Evolutionary conservation across 805 yeast species (phyloP).

Genomic region (Suhomyces canberraensis): DNA sequence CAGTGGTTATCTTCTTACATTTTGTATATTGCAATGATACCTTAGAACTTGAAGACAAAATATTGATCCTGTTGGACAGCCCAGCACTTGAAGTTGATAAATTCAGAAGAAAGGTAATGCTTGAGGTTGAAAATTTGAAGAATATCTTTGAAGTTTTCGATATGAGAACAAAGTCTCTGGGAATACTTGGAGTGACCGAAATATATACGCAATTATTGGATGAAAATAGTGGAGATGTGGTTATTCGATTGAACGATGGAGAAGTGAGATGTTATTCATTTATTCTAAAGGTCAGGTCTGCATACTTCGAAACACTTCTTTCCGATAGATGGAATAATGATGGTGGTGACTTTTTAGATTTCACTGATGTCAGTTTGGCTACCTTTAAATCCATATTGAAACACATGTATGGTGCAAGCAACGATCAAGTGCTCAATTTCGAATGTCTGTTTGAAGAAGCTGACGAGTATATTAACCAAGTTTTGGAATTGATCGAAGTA

Average conservation of each 20-base stretch:
- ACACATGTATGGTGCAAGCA: constrained; percentile 56
- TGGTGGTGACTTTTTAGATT: constrained; percentile 29
- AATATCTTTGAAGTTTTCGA: constrained; percentile 5
- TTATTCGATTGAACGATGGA: constrained; percentile 47
- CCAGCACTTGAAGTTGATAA: background rate
- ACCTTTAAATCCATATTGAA: constrained; percentile 50
- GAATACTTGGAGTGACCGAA: background rate
- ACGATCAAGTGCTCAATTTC: constrained; percentile 37
- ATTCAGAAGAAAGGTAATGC: background rate
- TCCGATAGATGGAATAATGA: constrained; percentile 50
- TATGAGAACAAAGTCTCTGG: background rate
- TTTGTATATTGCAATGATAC: constrained; percentile 36
- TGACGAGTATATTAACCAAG: constrained; percentile 48
- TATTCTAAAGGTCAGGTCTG: constrained; percentile 54
- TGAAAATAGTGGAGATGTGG: constrained; percentile 35
- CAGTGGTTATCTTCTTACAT: constrained; percentile 42
- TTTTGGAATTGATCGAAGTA: constrained; percentile 57
- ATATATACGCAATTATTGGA: constrained; percentile 1
- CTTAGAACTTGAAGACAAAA: constrained; percentile 3
- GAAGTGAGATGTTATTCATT: constrained; percentile 46
- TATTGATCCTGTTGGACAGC: constrained; percentile 1
- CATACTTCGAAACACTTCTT: constrained; percentile 59
- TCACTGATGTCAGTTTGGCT: constrained; percentile 38
- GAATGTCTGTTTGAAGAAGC: constrained; percentile 16
- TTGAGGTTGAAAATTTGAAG: constrained; percentile 10